A percentile compares a stretch with the other conserved stretches of the same genome.
phyloP scores from a whole-genome alignment of 805 yeast species.

The Wickerhamiella azyma region DNA sequence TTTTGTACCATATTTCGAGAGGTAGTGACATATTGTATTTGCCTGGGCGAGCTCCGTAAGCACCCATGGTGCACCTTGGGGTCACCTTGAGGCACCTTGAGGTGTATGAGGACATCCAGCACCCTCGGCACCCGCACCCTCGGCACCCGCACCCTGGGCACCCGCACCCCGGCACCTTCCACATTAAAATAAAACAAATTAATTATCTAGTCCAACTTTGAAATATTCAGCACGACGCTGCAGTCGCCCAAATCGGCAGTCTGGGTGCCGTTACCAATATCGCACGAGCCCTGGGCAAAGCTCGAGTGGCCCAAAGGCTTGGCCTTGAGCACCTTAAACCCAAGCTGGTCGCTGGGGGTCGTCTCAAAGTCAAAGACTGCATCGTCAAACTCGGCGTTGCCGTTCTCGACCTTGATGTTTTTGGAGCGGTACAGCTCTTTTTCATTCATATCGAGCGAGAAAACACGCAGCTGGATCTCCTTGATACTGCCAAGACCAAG shows the following conservation, averaged over 20 bases:
- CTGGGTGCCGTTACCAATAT: conserved; percentile 24
- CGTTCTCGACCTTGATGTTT: conserved; percentile 37
- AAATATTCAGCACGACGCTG: not conserved
- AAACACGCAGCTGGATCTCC: conserved; percentile 36
- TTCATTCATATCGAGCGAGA: conserved; percentile 21
- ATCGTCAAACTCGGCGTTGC: conserved; percentile 26
- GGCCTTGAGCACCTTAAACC: conserved; percentile 48
- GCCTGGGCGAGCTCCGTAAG: too few species aligned
- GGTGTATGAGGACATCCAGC: too few species aligned
- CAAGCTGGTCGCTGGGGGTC: conserved; percentile 42
- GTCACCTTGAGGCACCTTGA: too few species aligned
- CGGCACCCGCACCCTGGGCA: too few species aligned
- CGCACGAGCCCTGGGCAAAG: conserved; percentile 44
- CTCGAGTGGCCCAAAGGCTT: conserved; percentile 61
- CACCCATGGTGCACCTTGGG: too few species aligned
- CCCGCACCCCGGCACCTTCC: too few species aligned
- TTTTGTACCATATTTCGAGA: too few species aligned
- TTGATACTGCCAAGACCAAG: conserved; percentile 18
- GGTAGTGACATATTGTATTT: too few species aligned
- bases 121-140: too few species aligned
- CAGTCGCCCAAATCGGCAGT: conserved; percentile 23
- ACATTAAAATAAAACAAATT: too few species aligned
- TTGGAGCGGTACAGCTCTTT: conserved; percentile 57
- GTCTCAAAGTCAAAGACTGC: conserved; percentile 60
- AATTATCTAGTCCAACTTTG: not conserved